Conservation (phyloP, 441 rosid genomes). For the Bocquillonia castaneifolia region DNA sequence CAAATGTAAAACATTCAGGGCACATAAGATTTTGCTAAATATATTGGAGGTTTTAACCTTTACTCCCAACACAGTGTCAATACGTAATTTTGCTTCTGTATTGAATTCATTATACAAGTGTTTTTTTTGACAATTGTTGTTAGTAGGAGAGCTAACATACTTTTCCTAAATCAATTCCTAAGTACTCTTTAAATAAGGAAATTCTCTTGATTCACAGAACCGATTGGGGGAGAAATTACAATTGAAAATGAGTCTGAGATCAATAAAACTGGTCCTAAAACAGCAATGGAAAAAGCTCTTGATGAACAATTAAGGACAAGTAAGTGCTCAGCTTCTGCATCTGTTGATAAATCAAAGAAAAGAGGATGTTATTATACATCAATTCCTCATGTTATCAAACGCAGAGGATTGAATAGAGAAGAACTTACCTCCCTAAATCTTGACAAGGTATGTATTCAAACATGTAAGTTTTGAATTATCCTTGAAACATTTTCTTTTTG, state of each 20-base stretch:
- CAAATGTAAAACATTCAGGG: neutral
- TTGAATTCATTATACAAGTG: neutral
- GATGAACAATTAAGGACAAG: constrained; percentile 59
- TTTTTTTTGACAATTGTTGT: neutral
- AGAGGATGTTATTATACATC: constrained; percentile 71
- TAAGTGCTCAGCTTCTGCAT: constrained; percentile 39
- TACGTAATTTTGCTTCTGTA: neutral
- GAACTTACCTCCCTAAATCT: constrained; percentile 83
- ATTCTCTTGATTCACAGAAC: constrained; percentile 45
- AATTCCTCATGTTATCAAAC: constrained; percentile 64
- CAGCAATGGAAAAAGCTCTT: constrained; percentile 58
- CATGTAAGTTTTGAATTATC: constrained; percentile 9
- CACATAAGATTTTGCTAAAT: neutral
- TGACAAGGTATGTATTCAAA: constrained; percentile 57
- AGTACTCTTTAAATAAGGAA: constrained; percentile 12
- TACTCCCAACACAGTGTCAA: neutral
- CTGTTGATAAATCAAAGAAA: constrained; percentile 35
- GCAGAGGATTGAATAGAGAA: constrained; percentile 51
- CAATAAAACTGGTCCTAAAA: constrained; percentile 37
- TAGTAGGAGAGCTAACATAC: neutral
- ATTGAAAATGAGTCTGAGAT: constrained; percentile 55
- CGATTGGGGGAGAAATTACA: constrained; percentile 84
- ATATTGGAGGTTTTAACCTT: neutral
- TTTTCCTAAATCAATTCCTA: neutral
- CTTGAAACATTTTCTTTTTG: constrained; percentile 9